Base-by-base conservation (phyloP, 495 filamentous ascomycete genomes). In the Neurospora africana region DNA sequence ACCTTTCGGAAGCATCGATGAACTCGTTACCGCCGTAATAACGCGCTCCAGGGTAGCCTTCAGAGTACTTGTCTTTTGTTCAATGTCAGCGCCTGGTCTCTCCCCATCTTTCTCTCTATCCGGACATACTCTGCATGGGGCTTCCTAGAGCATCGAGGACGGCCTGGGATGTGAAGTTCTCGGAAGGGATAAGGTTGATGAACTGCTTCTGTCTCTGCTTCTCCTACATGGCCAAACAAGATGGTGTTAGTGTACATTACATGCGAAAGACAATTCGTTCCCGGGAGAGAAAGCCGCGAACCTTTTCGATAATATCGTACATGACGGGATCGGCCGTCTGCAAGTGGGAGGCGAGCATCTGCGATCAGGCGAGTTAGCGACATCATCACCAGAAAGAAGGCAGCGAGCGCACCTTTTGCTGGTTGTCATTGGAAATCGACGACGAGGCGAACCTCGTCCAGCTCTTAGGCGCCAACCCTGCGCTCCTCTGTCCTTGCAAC, bases 11-110 rank as follows among this genome's bases (percentile, higher is more conserved):
- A 75, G 93, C 88, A 76, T 99, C 95, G 77, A 98, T 98, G 81
- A 91, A 90, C 80, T 97, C 93, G 77, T 99, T 99, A 75, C 95
- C 95, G 47, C 95, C 95, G 79, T 99, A 99, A 82, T 99, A 99
- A 79, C 95, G 83, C 58, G 95, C 96, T 68, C 95, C 96, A 68
- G 95, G 95, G 76, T 99, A 99, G 47, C 95, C 95, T 82, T 99
- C 95, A 8, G 96, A 98, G 84, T 99, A 99, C 81, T 99, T 99
- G 78, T 99, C 93, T 95, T 79, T n/a, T 27, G 33, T 35, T 6
- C 10, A 9, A 40, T 70, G 68, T 76, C 71, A 77, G 75, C 65
- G 36, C 19, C 53, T 4, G 23, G 21, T 7, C 23, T 8, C n/a
- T 21, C 7, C 13, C 33, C n/a, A 4, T 17, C 11, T 10, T 30